A percentile compares a stretch with the other conserved stretches of the same genome.
Conservation (phyloP, 2,329 filamentous ascomycete genomes). For the Periconia sp. region DNA sequence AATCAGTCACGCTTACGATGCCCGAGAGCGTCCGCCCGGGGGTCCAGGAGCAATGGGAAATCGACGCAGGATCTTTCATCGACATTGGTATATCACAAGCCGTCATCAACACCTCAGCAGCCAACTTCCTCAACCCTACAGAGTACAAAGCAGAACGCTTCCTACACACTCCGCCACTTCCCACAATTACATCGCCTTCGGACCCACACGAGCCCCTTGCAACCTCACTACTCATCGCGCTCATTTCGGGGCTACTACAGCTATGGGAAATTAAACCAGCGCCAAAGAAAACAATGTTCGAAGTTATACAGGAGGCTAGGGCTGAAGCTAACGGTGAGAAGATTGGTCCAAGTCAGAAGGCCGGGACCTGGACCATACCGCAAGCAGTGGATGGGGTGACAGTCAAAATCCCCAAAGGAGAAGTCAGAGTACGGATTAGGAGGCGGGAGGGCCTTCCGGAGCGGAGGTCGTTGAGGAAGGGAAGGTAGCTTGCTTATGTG, state of each 20-base stretch:
- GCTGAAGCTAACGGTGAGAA: constrained; percentile 28
- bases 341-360: constrained; percentile 17
- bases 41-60: constrained; percentile 30
- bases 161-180: constrained; percentile 13
- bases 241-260: constrained; percentile 41
- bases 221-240: constrained; percentile 30
- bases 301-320: constrained; percentile 39
- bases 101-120: constrained; percentile 38
- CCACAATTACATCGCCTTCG: constrained; percentile 22
- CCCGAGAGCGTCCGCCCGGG: constrained; percentile 16
- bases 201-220: constrained; percentile 25
- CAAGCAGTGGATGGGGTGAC: constrained; percentile 53
- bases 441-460: constrained; percentile 35
- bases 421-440: constrained; percentile 62
- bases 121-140: constrained; percentile 24
- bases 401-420: constrained; percentile 58
- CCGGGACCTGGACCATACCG: constrained; percentile 58
- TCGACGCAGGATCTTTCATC: constrained; percentile 33
- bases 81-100: constrained; percentile 38
- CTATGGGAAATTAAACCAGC: constrained; percentile 43
- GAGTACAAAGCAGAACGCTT: constrained; percentile 38
- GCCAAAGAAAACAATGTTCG: constrained; percentile 39
- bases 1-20: constrained; percentile 30
- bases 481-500: constrained; percentile 2
- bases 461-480: constrained; percentile 12